A percentile compares a stretch with the other conserved stretches of the same genome.
phyloP scores from a whole-genome alignment of 441 rosid species.

The Arabidopsis hybrid region DNA sequence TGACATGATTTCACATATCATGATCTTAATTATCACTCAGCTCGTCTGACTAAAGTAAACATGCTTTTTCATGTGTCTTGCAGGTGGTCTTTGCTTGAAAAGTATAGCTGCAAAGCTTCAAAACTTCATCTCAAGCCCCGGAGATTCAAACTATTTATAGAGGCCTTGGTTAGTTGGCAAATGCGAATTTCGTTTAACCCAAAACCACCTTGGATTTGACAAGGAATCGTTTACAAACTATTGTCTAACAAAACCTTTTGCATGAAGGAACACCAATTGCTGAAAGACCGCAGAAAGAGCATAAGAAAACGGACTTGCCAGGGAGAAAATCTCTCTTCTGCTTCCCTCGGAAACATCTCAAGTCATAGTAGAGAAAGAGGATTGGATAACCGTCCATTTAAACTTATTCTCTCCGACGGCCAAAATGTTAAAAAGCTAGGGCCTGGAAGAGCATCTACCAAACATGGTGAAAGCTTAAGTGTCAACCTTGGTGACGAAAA shows the following conservation, averaged over 20 bases:
- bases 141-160: slow-evolving; percentile 89
- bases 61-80: slow-evolving; percentile 34
- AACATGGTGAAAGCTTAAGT: slow-evolving; percentile 67
- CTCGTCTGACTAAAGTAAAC: slow-evolving; percentile 7
- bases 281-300: slow-evolving; percentile 93
- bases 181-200: slow-evolving; percentile 1
- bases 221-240: slow-evolving; percentile 35
- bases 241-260: slow-evolving; percentile 45
- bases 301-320: slow-evolving; percentile 74
- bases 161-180: slow-evolving; percentile 87
- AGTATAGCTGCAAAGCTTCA: slow-evolving; percentile 98
- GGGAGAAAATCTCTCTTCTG: slow-evolving; percentile 71
- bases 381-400: slow-evolving; percentile 66
- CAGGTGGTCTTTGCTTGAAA: slow-evolving; percentile 99
- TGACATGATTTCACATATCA: background rate
- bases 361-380: slow-evolving; percentile 73
- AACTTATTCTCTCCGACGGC: slow-evolving; percentile 76
- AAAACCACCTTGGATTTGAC: slow-evolving; percentile 26
- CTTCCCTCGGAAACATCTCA: slow-evolving; percentile 57
- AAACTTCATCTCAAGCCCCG: slow-evolving; percentile 98
- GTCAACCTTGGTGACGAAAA: slow-evolving; percentile 60
- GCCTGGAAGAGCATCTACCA: slow-evolving; percentile 71
- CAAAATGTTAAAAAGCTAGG: slow-evolving; percentile 86
- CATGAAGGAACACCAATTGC: slow-evolving; percentile 91
- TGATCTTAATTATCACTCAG: background rate